Base-by-base conservation (phyloP, 768 basidiomycete species). In the Leccinellum albellum region DNA sequence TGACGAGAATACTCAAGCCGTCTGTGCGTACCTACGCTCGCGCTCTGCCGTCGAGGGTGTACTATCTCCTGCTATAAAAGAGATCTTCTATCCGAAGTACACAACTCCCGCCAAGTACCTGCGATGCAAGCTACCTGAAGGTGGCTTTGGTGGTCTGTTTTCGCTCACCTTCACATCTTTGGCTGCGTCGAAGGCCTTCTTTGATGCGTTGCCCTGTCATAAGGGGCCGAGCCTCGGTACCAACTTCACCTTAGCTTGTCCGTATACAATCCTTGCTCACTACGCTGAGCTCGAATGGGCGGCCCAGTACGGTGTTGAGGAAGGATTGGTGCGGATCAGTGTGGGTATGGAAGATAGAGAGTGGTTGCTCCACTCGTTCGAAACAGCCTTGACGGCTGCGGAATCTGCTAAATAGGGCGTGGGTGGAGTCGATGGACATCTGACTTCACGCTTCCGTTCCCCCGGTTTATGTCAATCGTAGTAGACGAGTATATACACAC, bases 171-270 rank as follows among this genome's bases (percentile, higher is more conserved):
- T 99, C 75, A 87, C 82, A 10, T 82, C 87, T 6, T 58, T 72
- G 12, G 76, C 75, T 2, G 89, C 89, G 0, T 87, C 90, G 3
- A 73, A 76, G 54, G 88, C 87, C 14, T 97, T 97, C 75, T 96
- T 88, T 65, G 92, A 99, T 71, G 75, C 83, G 0, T 77, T 99
- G 37, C 79, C 81, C 8, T 94, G 87, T 71, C 81, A 82, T 62
- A 99, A 98, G 70, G 96, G 96, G 3, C 96, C 96, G 0, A 87
- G 86, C 66, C 79, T 92, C 9, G 96, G 96, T 2, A 98, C 96
- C 21, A 97, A 93, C 78, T 98, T 98, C 71, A 98, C 96, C 2
- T 80, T 98, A 29, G 93, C 94, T 31, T 94, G 87, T 62, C 96
- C 95, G 24, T 98, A 92, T 69, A 91, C 92, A 10, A 85, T 98